Evolutionary conservation across 2,329 filamentous ascomycete species (phyloP).

Genomic region (Fusarium sp.): DNA sequence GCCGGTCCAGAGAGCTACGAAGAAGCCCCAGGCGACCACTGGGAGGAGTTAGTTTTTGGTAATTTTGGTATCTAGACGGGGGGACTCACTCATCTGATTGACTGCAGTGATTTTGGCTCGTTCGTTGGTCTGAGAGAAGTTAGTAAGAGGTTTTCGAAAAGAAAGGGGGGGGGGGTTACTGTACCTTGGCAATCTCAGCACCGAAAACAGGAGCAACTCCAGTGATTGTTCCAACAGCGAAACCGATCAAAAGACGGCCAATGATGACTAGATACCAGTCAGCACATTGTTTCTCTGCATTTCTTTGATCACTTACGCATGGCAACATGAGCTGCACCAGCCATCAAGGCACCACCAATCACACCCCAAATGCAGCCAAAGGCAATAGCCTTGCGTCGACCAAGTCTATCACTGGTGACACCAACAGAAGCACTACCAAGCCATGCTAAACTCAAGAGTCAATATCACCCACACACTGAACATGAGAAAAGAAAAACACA

Average conservation of each 20-base stretch:
- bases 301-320: slow-evolving; percentile 47
- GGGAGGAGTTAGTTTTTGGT: neutral
- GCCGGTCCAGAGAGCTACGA: slow-evolving; percentile 53
- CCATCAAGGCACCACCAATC: slow-evolving; percentile 52
- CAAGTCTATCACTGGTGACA: slow-evolving; percentile 50
- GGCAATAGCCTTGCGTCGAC: slow-evolving; percentile 52
- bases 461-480: neutral
- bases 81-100: slow-evolving; percentile 53
- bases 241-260: slow-evolving; percentile 52
- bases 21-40: slow-evolving; percentile 57
- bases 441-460: slow-evolving; percentile 44
- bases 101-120: slow-evolving; percentile 53
- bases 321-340: slow-evolving; percentile 52
- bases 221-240: slow-evolving; percentile 53
- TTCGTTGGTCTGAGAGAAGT: slow-evolving; percentile 45
- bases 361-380: slow-evolving; percentile 54
- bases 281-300: rapidly evolving
- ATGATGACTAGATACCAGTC: slow-evolving; percentile 45
- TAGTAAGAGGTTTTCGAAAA: neutral
- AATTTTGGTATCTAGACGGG: rapidly evolving
- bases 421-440: slow-evolving; percentile 54
- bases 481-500: neutral
- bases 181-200: slow-evolving; percentile 54
- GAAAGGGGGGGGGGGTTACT: too few species aligned
- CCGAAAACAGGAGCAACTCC: slow-evolving; percentile 54